phyloP scores from a whole-genome alignment of 306 rosid genomes.

The Malus orientalis region DNA sequence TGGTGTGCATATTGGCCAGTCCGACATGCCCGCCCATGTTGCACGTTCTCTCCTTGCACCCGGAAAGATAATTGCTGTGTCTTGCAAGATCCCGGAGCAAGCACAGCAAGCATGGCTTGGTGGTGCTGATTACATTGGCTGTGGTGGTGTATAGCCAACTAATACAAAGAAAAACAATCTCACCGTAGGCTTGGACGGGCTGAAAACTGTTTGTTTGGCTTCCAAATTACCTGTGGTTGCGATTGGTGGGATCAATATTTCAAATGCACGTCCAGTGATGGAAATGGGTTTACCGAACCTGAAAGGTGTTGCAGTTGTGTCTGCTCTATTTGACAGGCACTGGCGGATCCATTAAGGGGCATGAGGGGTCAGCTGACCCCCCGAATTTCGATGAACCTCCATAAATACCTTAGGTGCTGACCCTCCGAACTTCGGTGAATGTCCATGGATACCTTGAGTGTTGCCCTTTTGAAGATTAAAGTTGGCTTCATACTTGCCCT shows the following conservation, averaged over 20 bases:
- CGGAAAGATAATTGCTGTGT: slow-evolving; percentile 76
- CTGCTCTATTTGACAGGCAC: slow-evolving; percentile 65
- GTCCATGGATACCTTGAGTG: no score
- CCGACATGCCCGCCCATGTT: slow-evolving; percentile 65
- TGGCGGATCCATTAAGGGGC: no score
- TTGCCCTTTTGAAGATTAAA: no score
- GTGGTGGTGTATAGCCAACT: slow-evolving; percentile 85
- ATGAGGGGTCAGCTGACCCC: no score
- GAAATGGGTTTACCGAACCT: slow-evolving; percentile 51
- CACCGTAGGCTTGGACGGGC: slow-evolving; percentile 71
- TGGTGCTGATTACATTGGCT: slow-evolving; percentile 85
- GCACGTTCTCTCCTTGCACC: slow-evolving; percentile 74
- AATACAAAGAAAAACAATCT: slow-evolving; percentile 66
- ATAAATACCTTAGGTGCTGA: no score
- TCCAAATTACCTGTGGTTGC: slow-evolving; percentile 90
- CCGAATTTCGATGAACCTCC: no score
- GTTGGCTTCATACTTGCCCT: no score
- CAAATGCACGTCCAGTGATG: slow-evolving; percentile 66
- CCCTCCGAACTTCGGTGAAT: no score
- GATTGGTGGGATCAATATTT: slow-evolving; percentile 66
- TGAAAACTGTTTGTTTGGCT: slow-evolving; percentile 50
- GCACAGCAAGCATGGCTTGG: slow-evolving; percentile 88
- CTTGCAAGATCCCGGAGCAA: slow-evolving; percentile 87
- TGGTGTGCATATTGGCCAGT: slow-evolving; percentile 91
- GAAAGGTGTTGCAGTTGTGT: slow-evolving; percentile 83